Evolutionary conservation across 1,139 yeast genomes (phyloP).

Genomic region (Suhomyces bolitotheri): DNA sequence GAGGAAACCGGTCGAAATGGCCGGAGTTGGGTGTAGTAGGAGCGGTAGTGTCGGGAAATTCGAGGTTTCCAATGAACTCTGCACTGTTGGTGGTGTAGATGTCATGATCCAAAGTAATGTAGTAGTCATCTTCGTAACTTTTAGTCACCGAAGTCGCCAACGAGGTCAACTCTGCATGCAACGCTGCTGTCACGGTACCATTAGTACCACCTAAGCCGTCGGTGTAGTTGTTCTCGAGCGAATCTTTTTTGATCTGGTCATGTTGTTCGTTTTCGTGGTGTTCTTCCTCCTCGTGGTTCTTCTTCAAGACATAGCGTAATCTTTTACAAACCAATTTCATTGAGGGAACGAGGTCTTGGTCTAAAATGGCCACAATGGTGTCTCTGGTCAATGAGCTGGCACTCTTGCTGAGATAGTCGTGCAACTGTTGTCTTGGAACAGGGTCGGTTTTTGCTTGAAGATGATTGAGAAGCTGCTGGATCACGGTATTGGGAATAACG

Average conservation of each 20-base stretch:
- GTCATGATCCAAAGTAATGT: constrained; percentile 36
- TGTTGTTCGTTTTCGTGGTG: constrained; percentile 9
- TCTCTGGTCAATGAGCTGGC: constrained; percentile 27
- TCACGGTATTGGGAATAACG: constrained; percentile 36
- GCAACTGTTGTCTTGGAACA: constrained; percentile 5
- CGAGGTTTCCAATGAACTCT: constrained; percentile 18
- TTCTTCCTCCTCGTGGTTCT: constrained; percentile 22
- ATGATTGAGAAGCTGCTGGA: constrained; percentile 25
- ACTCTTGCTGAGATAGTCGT: constrained; percentile 14
- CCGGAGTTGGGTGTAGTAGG: constrained; percentile 7
- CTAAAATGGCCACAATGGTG: constrained; percentile 38
- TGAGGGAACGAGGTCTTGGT: constrained; percentile 49
- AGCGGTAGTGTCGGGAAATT: constrained; percentile 2
- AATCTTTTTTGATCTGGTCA: constrained; percentile 7
- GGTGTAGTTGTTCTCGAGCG: constrained; percentile 5
- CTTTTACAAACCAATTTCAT: constrained; percentile 47
- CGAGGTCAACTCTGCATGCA: constrained; percentile 3
- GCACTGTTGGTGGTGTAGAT: constrained; percentile 36
- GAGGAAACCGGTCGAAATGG: constrained; percentile 38
- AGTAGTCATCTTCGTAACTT: constrained; percentile 37
- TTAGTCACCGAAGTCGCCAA: constrained; percentile 6
- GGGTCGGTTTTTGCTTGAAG: constrained; percentile 27
- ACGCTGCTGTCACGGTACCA: background rate
- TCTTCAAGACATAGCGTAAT: constrained; percentile 46
- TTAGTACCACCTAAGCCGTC: background rate